Conservation (phyloP, 495 filamentous ascomycete genomes). For the Glonium stellatum region DNA sequence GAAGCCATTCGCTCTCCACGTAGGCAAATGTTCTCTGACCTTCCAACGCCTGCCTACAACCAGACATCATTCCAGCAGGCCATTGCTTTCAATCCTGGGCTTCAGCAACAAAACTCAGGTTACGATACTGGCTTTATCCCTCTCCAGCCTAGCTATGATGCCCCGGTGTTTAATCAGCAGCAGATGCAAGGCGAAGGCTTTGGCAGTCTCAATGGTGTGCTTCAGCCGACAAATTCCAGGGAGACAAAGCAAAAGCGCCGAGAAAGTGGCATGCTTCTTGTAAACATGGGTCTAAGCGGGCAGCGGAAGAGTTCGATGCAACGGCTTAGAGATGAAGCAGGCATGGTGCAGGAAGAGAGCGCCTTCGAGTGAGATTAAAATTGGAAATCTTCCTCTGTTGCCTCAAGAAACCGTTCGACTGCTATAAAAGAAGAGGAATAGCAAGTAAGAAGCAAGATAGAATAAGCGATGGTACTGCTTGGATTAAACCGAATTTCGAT, state of each 20-base stretch:
- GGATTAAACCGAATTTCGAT: too few relatives aligned
- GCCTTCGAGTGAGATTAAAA: slow-evolving; percentile 18
- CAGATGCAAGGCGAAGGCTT: slow-evolving; percentile 27
- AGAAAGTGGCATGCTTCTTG: slow-evolving; percentile 35
- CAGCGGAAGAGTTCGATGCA: slow-evolving; percentile 30
- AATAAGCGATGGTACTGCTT: too few relatives aligned
- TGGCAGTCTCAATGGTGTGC: slow-evolving; percentile 36
- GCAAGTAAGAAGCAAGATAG: too few relatives aligned
- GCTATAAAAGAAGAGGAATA: too few relatives aligned
- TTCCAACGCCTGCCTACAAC: slow-evolving; percentile 58
- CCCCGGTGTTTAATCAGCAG: slow-evolving; percentile 28
- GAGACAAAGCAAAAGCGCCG: slow-evolving; percentile 29
- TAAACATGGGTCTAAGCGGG: slow-evolving; percentile 23
- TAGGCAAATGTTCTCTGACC: slow-evolving; percentile 62
- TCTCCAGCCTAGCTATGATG: slow-evolving; percentile 54
- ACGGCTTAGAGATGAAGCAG: slow-evolving; percentile 7
- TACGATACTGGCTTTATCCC: slow-evolving; percentile 56
- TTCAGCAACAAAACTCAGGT: slow-evolving; percentile 31
- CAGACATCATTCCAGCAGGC: slow-evolving; percentile 49
- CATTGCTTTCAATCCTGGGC: slow-evolving; percentile 15
- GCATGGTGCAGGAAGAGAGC: slow-evolving; percentile 24
- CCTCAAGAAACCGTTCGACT: too few relatives aligned
- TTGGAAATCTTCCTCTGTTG: too few relatives aligned
- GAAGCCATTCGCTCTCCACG: slow-evolving; percentile 61
- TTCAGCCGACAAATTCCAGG: slow-evolving; percentile 18